Conservation (phyloP, 768 basidiomycete species). For the Mycena vulgaris region DNA sequence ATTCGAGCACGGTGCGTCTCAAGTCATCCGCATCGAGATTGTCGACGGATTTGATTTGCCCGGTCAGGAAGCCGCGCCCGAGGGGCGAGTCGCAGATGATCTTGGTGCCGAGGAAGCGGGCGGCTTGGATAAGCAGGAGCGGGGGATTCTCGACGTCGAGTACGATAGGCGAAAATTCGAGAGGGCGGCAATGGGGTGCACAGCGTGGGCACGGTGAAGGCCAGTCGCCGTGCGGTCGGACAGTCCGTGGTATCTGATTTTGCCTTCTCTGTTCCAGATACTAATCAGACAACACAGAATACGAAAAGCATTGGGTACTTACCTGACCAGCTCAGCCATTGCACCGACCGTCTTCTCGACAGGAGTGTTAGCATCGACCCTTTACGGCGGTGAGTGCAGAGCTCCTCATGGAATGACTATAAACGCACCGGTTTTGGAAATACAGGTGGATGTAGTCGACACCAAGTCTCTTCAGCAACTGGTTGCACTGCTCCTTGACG, state of each 20-base stretch:
- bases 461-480: neutral
- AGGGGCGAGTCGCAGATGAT: conserved; percentile 57
- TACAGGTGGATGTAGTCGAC: neutral
- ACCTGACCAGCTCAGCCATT: neutral
- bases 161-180: conserved; percentile 54
- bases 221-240: conserved; percentile 49
- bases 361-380: neutral
- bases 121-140: conserved; percentile 45
- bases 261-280: conserved; percentile 47
- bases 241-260: conserved; percentile 53
- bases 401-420: neutral
- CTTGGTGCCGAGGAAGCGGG: conserved; percentile 51
- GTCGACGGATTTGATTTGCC: conserved; percentile 54
- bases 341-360: neutral
- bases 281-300: neutral
- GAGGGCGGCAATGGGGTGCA: conserved; percentile 53
- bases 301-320: neutral
- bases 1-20: neutral
- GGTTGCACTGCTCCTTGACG: neutral
- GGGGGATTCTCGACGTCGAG: conserved; percentile 43
- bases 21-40: conserved; percentile 51
- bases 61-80: conserved; percentile 56
- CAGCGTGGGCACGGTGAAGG: conserved; percentile 51
- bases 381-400: neutral
- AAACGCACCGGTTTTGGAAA: neutral